phyloP scores from a whole-genome alignment of 1,284 basidiomycete genomes.

The Boletus hoseneyae region DNA sequence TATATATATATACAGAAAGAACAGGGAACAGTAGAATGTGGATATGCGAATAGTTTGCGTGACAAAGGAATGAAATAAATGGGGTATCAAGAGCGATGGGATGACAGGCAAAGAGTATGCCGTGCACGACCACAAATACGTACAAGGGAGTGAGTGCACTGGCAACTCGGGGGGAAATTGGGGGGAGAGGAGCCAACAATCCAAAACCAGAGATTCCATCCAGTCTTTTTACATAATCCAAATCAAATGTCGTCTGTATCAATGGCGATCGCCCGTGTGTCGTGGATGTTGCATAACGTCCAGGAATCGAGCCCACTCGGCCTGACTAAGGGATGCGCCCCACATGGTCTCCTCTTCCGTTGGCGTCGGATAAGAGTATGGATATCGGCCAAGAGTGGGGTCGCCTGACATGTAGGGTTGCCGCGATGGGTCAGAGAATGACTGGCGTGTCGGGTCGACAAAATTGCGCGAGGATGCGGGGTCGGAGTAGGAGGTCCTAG shows the following conservation, averaged over 20 bases:
- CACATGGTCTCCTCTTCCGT: slow-evolving; percentile 52
- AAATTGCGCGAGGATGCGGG: slow-evolving; percentile 28
- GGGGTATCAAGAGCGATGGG: slow-evolving; percentile 8
- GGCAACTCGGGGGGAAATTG: slow-evolving; percentile 19
- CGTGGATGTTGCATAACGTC: slow-evolving; percentile 44
- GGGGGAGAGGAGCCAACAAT: slow-evolving; percentile 14
- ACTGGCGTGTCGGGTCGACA: slow-evolving; percentile 19
- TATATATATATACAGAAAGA: slow-evolving; percentile 15
- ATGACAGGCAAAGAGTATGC: slow-evolving; percentile 5
- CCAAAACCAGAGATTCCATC: slow-evolving; percentile 28
- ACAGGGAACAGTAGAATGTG: slow-evolving; percentile 16
- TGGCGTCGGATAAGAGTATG: slow-evolving; percentile 35
- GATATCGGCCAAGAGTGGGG: slow-evolving; percentile 26
- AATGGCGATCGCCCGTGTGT: slow-evolving; percentile 31
- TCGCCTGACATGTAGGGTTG: slow-evolving; percentile 29
- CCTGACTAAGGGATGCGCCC: slow-evolving; percentile 58
- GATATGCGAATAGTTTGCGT: slow-evolving; percentile 21
- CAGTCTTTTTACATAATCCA: slow-evolving; percentile 31
- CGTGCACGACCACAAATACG: slow-evolving; percentile 27
- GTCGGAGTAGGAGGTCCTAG: slow-evolving; percentile 26
- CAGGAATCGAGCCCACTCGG: slow-evolving; percentile 51
- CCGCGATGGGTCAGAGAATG: slow-evolving; percentile 31
- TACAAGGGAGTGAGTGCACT: slow-evolving; percentile 18
- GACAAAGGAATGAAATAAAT: slow-evolving; percentile 14
- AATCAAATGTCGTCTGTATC: slow-evolving; percentile 16